Base-by-base conservation (phyloP, 2,329 filamentous ascomycete species). In the Ceratocystis ficicola region DNA sequence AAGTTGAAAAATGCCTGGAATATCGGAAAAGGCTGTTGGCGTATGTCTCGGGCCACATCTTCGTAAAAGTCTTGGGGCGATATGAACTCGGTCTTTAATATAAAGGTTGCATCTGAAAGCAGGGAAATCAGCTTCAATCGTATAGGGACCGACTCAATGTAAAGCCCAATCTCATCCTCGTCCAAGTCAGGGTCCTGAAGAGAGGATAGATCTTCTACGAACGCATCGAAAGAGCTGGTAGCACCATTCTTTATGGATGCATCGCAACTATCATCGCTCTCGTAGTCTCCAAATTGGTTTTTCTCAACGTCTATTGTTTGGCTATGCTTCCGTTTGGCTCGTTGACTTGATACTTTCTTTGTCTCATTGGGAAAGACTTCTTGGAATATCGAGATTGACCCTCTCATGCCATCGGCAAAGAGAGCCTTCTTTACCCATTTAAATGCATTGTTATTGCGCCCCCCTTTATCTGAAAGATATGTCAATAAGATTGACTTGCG, bases 311-410 rank as follows among this genome's bases (percentile, higher is more conserved):
- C 82, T 7, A 86, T 75, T 32, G 74, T 74, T 25, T 74, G 69
- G 2, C 75, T 75, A 44, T 78, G 74, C 69, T 82, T 83, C 22
- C 81, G 75, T 70, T 83, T 83, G 67, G 76, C 80, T 20, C 73
- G 73, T 28, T 74, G 71, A 64, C 75, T 76, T 59, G 70, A 71
- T 8, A 57, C 4, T 44, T 64, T 68, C 67, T 75, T 79, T 1
- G 81, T 82, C 74, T 92, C 89, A 64, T 83, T 82, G 25, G 80
- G 78, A 75, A 88, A 93, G 3, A 92, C 76, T 71, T 89, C 85
- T 2, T 77, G 78, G 70, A 85, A 90, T 6, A 82, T 77, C 1
- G 77, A 80, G 50, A 80, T 73, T 2, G 77, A 77, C 17, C 82
- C 74, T n/a, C 77, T 72, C 32, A 76, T 77, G 1, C 86, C 88